Conservation (phyloP, 1,284 basidiomycete species). For the Cutaneotrichosporon mucoides region DNA sequence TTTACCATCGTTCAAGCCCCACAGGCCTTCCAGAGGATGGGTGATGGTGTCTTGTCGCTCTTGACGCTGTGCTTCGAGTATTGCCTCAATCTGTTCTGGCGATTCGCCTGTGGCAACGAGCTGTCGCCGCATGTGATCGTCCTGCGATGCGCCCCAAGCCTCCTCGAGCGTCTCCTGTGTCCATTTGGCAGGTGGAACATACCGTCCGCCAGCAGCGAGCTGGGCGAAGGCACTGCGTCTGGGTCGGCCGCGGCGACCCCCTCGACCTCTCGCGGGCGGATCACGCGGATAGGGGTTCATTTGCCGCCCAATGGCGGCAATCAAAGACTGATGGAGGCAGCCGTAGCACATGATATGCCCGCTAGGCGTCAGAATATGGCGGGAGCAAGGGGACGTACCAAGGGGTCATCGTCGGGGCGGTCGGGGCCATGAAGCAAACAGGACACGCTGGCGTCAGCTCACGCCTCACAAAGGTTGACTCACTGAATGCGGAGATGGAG, state of each 20-base stretch:
- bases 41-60: constrained; percentile 17
- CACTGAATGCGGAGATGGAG: constrained; percentile 16
- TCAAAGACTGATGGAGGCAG: constrained; percentile 38
- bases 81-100: constrained; percentile 16
- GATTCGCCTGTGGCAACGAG: constrained; percentile 2
- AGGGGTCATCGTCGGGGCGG: constrained; percentile 34
- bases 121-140: not conserved
- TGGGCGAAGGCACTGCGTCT: constrained; percentile 9
- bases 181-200: constrained; percentile 28
- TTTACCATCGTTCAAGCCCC: constrained; percentile 24
- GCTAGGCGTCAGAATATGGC: constrained; percentile 17
- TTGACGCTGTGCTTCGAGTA: constrained; percentile 9
- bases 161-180: constrained; percentile 20
- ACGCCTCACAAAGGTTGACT: not conserved
- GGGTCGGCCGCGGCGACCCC: not conserved
- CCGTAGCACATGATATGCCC: constrained; percentile 43
- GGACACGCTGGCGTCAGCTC: constrained; percentile 34
- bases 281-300: constrained; percentile 28
- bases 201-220: not conserved
- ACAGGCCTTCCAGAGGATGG: constrained; percentile 34
- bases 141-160: constrained; percentile 5
- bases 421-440: constrained; percentile 38
- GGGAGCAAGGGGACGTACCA: constrained; percentile 26
- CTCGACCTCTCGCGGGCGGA: not conserved
- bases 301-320: constrained; percentile 37